A percentile compares a stretch with the other conserved stretches of the same genome.
phyloP scores from a whole-genome alignment of 345 rosid genomes.

The Raphanus sativus region DNA sequence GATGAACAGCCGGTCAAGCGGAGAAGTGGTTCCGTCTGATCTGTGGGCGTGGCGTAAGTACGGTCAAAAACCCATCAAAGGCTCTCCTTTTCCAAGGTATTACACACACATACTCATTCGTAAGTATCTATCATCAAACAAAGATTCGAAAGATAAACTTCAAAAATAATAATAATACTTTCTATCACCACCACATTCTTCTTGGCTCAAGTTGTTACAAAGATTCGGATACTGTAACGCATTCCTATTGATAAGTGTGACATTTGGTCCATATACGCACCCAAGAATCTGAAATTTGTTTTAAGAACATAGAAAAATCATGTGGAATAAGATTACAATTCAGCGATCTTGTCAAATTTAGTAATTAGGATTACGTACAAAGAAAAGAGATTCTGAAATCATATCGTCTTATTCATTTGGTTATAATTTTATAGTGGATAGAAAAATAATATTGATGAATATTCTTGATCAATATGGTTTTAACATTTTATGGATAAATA shows the following conservation, averaged over 20 bases:
- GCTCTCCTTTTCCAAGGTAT: slow-evolving; percentile 96
- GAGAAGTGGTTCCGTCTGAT: slow-evolving; percentile 91
- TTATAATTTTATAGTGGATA: not conserved
- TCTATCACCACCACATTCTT: slow-evolving; percentile 5
- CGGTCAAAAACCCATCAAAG: slow-evolving; percentile 93
- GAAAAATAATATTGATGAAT: not conserved
- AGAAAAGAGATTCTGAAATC: not conserved
- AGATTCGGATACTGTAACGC: slow-evolving; percentile 7
- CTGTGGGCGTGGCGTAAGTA: slow-evolving; percentile 99
- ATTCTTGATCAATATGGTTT: not conserved
- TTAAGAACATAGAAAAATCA: not conserved
- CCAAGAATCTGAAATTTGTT: not conserved
- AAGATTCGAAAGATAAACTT: not conserved
- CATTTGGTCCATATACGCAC: slow-evolving; percentile 5
- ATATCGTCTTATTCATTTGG: not conserved
- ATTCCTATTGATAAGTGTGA: slow-evolving; percentile 8
- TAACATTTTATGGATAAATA: not conserved
- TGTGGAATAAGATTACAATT: not conserved
- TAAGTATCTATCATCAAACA: not conserved
- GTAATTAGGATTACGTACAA: not conserved
- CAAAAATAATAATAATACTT: too few relatives aligned
- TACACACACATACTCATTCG: not conserved
- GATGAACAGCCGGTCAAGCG: slow-evolving; percentile 73
- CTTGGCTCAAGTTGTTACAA: slow-evolving; percentile 24
- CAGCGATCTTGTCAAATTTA: not conserved